Evolutionary conservation across 164 flowering plant genomes (phyloP).

Genomic region (Kalanchoe fedtschenkoi): DNA sequence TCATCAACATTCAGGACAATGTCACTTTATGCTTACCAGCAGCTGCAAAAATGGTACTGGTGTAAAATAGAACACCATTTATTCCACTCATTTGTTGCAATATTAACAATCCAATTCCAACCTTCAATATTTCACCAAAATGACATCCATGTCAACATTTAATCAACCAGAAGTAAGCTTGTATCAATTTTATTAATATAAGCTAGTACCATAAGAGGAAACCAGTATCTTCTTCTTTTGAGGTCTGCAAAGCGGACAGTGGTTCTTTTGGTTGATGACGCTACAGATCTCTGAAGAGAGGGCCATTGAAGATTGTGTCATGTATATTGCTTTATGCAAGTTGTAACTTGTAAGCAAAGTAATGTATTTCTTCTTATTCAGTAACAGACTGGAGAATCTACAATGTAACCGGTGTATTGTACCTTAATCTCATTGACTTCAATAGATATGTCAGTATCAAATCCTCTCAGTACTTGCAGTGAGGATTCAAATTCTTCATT

Average conservation of each 20-base stretch:
- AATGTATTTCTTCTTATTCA: neutral
- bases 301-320: conserved; percentile 1
- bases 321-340: neutral
- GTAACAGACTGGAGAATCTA: neutral
- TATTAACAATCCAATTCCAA: conserved; percentile 76
- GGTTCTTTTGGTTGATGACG: conserved; percentile 41
- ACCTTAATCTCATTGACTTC: conserved; percentile 99
- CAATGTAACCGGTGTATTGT: neutral
- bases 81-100: conserved; percentile 85
- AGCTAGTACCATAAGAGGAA: conserved; percentile 48
- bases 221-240: conserved; percentile 49
- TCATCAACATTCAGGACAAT: neutral
- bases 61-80: conserved; percentile 83
- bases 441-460: conserved; percentile 69
- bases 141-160: neutral
- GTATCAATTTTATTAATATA: neutral
- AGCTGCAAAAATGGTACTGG: conserved; percentile 64
- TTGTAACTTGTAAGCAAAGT: neutral
- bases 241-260: conserved; percentile 51
- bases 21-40: conserved; percentile 44
- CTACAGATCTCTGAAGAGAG: conserved; percentile 49
- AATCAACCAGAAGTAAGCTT: neutral
- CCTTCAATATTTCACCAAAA: conserved; percentile 26
- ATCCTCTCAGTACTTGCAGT: conserved; percentile 93
- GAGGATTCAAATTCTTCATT: conserved; percentile 93